Conservation (phyloP, 345 rosid species). For the Microcos paniculata region DNA sequence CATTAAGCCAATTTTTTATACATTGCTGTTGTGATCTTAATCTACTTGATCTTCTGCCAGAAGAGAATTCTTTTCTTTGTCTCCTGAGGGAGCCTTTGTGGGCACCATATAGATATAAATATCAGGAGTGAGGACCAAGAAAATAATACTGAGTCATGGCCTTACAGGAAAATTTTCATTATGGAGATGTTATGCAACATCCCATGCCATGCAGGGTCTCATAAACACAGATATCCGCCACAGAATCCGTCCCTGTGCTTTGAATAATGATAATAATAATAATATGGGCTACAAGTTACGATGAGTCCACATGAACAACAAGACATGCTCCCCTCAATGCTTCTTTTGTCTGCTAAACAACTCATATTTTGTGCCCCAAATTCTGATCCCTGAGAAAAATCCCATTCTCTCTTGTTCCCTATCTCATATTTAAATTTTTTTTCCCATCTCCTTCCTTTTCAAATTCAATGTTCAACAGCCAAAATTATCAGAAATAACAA, state of each 20-base stretch:
- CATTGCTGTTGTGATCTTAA: background rate
- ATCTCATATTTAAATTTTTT: background rate
- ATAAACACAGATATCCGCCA: background rate
- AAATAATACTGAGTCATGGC: background rate
- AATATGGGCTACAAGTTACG: background rate
- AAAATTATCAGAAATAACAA: background rate
- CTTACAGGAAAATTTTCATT: background rate
- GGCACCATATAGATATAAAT: background rate
- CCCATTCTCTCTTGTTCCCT: slow-evolving; percentile 29
- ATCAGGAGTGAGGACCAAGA: background rate
- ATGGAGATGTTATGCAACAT: background rate
- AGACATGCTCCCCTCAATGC: slow-evolving; percentile 8
- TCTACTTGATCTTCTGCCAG: background rate
- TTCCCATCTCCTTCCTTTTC: background rate
- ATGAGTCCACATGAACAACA: slow-evolving; percentile 8
- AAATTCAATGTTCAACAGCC: background rate
- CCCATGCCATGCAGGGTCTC: background rate
- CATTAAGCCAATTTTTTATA: too few species aligned
- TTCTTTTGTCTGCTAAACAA: background rate
- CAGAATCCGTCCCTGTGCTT: background rate
- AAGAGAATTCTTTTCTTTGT: background rate
- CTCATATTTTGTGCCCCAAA: slow-evolving; percentile 7
- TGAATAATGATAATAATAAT: background rate
- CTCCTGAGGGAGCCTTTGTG: background rate
- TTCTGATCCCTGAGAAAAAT: background rate